These are phyloP conservation scores for Lagerstroemia speciosa DNA, from an alignment of 345 rosid species.

Conservation along the genomic window DNA sequence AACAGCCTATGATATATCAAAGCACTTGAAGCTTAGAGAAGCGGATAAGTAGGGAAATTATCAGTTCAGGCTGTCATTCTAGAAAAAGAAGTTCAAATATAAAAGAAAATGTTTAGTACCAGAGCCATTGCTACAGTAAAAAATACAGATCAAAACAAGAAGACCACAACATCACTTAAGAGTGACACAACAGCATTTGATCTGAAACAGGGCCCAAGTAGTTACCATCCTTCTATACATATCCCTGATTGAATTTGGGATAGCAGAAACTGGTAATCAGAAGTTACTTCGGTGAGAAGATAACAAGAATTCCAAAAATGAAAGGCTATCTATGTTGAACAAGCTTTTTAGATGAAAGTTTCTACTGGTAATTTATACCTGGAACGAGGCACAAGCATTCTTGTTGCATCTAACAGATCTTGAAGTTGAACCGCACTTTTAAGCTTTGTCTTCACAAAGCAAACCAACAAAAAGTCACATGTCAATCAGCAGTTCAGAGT, in stretches of 20 bases:
- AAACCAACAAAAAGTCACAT: slow-evolving; percentile 8
- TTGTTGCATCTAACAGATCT: slow-evolving; percentile 97
- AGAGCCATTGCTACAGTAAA: background rate
- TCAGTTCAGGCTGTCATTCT: background rate
- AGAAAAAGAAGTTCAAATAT: too few relatives aligned
- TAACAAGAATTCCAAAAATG: background rate
- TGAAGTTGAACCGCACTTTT: slow-evolving; percentile 94
- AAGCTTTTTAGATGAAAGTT: background rate
- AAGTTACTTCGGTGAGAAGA: too few relatives aligned
- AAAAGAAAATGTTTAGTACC: background rate
- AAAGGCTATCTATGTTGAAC: background rate
- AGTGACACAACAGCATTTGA: background rate
- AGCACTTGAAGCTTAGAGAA: background rate
- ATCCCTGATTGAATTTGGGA: background rate
- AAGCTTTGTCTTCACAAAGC: slow-evolving; percentile 73
- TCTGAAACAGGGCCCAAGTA: background rate
- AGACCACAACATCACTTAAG: background rate
- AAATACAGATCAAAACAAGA: background rate
- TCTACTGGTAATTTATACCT: slow-evolving; percentile 37
- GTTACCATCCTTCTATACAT: background rate
- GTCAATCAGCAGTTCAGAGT: background rate
- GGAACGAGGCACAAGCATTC: slow-evolving; percentile 86
- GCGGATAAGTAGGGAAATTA: background rate
- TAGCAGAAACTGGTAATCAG: background rate
- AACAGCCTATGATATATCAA: background rate